A percentile compares a stretch with the other conserved stretches of the same genome.
These are phyloP conservation scores for Akanthomyces uredinophilus DNA, from an alignment of 2,329 filamentous ascomycete species.

Conservation along the genomic window DNA sequence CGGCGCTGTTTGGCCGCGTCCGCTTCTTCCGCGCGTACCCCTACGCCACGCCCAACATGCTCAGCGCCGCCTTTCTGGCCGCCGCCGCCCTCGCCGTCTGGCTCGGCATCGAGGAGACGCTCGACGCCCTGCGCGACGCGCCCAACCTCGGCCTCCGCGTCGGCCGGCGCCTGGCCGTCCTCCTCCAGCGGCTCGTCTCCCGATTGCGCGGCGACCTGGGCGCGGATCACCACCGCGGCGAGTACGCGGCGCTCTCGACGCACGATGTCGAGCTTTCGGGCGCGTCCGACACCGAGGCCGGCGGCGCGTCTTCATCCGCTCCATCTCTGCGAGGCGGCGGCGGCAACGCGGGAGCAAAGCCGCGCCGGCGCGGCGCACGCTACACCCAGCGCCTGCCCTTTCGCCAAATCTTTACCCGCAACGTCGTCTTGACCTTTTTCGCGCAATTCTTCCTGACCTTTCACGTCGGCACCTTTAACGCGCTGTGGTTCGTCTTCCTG, in stretches of 20 bases:
- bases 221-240: neutral
- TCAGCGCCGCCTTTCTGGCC: conserved; percentile 45
- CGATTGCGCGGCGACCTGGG: neutral
- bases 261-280: conserved; percentile 21
- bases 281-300: conserved; percentile 5
- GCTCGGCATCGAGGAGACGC: conserved; percentile 50
- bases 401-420: conserved; percentile 49
- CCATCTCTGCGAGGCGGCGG: neutral
- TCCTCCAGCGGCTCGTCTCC: conserved; percentile 24
- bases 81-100: conserved; percentile 40
- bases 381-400: conserved; percentile 48
- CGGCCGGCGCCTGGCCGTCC: conserved; percentile 29
- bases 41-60: conserved; percentile 50
- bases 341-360: neutral
- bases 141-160: conserved; percentile 40
- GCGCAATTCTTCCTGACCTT: conserved; percentile 65
- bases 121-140: conserved; percentile 35
- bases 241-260: conserved; percentile 23
- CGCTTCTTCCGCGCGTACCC: conserved; percentile 45
- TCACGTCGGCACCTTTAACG: conserved; percentile 71
- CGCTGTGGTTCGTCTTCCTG: conserved; percentile 71
- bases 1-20: conserved; percentile 41
- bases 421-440: conserved; percentile 51
- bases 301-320: neutral
- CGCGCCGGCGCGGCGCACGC: conserved; percentile 21